These are phyloP conservation scores for Xerophyta viscosa DNA, from an alignment of 106 monocot genomes.

Conservation along the genomic window DNA sequence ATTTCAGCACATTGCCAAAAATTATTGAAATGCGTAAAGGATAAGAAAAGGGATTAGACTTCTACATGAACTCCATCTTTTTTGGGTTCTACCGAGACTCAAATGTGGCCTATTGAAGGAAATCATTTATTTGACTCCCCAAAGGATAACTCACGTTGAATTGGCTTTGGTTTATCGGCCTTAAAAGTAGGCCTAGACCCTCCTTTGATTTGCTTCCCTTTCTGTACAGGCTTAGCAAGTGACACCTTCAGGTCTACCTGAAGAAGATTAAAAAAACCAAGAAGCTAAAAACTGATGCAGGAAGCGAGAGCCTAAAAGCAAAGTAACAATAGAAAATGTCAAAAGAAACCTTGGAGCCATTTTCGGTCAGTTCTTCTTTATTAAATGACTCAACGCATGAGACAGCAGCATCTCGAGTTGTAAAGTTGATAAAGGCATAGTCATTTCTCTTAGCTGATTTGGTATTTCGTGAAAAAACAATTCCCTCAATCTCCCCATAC, in stretches of 20 bases:
- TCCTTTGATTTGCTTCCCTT: conserved; percentile 57
- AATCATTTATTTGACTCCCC: no score
- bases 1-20: no score
- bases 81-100: no score
- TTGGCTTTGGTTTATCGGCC: conserved; percentile 29
- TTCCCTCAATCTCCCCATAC: conserved; percentile 71
- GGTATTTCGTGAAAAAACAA: conserved; percentile 77
- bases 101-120: no score
- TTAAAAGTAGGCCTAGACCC: conserved; percentile 25
- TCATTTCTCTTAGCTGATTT: conserved; percentile 75
- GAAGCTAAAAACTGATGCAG: neutral
- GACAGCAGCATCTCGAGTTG: conserved; percentile 71
- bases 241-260: conserved; percentile 85
- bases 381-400: conserved; percentile 75
- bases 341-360: conserved; percentile 60
- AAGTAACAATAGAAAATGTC: neutral
- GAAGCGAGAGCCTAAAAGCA: neutral
- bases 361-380: conserved; percentile 40
- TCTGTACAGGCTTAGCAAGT: conserved; percentile 69
- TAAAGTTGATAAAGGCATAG: conserved; percentile 82
- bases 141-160: conserved; percentile 40
- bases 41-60: no score
- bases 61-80: no score
- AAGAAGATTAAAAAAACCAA: neutral
- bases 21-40: no score